Conservation (phyloP, 768 basidiomycete species). For the Pisolithus orientalis region DNA sequence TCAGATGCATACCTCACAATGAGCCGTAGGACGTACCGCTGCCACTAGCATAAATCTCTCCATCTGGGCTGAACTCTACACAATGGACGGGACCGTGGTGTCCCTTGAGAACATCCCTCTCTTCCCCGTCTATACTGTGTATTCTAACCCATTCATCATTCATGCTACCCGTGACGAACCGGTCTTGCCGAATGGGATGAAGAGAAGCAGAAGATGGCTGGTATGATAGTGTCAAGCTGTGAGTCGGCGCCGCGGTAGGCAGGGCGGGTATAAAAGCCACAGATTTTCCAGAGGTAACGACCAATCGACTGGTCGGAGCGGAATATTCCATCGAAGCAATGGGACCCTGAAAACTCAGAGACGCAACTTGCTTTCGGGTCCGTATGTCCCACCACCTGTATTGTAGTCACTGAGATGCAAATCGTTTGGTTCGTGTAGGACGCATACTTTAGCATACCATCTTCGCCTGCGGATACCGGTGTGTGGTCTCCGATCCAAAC, state of each 20-base stretch:
- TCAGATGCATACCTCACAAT: conserved; percentile 2
- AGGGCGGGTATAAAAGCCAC: conserved; percentile 86
- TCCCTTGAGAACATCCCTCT: conserved; percentile 88
- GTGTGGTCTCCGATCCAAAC: conserved; percentile 88
- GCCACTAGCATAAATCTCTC: conserved; percentile 95
- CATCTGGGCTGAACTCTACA: conserved; percentile 91
- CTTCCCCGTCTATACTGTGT: conserved; percentile 85
- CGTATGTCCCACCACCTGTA: conserved; percentile 95
- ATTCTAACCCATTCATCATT: conserved; percentile 96
- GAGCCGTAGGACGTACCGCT: conserved; percentile 60
- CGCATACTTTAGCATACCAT: conserved; percentile 77
- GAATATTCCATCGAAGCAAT: conserved; percentile 96
- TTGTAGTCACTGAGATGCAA: conserved; percentile 10
- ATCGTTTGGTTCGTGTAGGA: neutral
- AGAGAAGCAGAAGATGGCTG: conserved; percentile 92
- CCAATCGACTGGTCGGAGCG: conserved; percentile 69
- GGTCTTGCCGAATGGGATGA: conserved; percentile 81
- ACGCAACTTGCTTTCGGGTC: conserved; percentile 64
- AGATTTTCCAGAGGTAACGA: conserved; percentile 86
- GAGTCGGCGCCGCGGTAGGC: conserved; percentile 56
- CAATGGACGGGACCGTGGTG: conserved; percentile 98
- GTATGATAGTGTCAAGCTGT: conserved; percentile 76
- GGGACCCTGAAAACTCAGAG: conserved; percentile 65
- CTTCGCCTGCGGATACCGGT: conserved; percentile 88
- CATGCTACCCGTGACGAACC: conserved; percentile 87